These are phyloP conservation scores for Ascocoryne sarcoides DNA, from an alignment of 2,329 filamentous ascomycete genomes.

Conservation along the genomic window DNA sequence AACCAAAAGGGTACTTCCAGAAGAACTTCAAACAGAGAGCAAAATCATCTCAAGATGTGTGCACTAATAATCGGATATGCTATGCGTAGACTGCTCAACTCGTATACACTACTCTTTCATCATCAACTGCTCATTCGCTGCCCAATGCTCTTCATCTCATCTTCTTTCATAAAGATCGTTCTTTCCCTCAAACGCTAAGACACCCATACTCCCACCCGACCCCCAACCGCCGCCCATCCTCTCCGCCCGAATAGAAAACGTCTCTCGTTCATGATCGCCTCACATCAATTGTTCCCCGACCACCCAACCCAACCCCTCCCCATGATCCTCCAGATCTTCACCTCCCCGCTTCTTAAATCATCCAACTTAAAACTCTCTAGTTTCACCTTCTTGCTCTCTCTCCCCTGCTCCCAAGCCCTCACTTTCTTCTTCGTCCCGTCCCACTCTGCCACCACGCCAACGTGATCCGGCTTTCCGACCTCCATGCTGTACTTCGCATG, in stretches of 20 bases:
- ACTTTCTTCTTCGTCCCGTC: conserved; percentile 98
- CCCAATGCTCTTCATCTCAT: no score
- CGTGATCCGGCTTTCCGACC: conserved; percentile 79
- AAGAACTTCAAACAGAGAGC: no score
- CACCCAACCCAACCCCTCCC: conserved; percentile 87
- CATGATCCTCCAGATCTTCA: conserved; percentile 96
- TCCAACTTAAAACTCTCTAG: conserved; percentile 90
- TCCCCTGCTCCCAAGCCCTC: conserved; percentile 86
- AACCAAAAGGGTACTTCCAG: no score
- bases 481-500: conserved; percentile 88
- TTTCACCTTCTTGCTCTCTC: conserved; percentile 90
- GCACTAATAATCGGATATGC: no score
- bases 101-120: no score
- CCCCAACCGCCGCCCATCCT: not conserved
- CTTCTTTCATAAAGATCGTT: no score
- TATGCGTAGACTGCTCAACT: no score
- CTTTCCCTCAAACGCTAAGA: no score
- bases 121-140: no score
- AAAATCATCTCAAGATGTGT: no score
- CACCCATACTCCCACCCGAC: not conserved
- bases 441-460: conserved; percentile 90
- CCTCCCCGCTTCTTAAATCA: conserved; percentile 85
- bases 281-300: conserved; percentile 50
- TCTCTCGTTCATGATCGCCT: not conserved
- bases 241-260: no score